Conservation (phyloP, 306 rosid genomes). For the Fragaria iinumae region DNA sequence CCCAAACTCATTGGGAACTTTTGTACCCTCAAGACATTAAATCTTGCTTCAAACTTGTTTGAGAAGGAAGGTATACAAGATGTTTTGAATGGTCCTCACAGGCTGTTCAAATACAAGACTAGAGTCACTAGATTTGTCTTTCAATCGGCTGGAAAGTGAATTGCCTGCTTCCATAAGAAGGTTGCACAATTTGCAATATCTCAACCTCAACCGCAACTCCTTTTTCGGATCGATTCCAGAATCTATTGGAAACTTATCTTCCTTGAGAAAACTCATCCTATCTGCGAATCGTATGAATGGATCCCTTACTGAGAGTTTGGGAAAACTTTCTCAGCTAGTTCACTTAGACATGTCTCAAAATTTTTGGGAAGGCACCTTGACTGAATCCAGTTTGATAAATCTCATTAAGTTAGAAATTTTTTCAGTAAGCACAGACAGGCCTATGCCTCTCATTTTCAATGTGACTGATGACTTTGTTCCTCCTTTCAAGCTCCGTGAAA, state of each 20-base stretch:
- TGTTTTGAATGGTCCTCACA: background rate
- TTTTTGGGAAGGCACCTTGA: background rate
- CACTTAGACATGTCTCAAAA: background rate
- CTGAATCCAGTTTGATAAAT: background rate
- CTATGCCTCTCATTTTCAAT: background rate
- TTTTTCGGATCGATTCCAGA: constrained; percentile 24
- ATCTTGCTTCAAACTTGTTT: background rate
- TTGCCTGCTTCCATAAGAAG: constrained; percentile 20
- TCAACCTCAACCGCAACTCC: background rate
- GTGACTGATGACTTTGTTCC: background rate
- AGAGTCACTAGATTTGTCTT: background rate
- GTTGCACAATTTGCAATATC: background rate
- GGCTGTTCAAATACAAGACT: background rate
- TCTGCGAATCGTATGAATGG: constrained; percentile 18
- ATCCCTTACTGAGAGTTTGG: constrained; percentile 20
- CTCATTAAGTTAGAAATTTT: background rate
- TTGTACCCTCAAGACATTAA: background rate
- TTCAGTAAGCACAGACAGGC: background rate
- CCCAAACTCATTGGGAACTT: background rate
- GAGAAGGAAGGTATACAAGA: background rate
- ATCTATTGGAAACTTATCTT: constrained; percentile 7
- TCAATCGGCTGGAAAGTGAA: background rate
- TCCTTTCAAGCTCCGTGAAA: background rate
- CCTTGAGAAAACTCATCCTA: constrained; percentile 9
- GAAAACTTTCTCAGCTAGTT: constrained; percentile 6